Evolutionary conservation across 805 yeast species (phyloP), one percentile per base, ranked within the genome.

Genomic region (Candida krabiensis): DNA sequence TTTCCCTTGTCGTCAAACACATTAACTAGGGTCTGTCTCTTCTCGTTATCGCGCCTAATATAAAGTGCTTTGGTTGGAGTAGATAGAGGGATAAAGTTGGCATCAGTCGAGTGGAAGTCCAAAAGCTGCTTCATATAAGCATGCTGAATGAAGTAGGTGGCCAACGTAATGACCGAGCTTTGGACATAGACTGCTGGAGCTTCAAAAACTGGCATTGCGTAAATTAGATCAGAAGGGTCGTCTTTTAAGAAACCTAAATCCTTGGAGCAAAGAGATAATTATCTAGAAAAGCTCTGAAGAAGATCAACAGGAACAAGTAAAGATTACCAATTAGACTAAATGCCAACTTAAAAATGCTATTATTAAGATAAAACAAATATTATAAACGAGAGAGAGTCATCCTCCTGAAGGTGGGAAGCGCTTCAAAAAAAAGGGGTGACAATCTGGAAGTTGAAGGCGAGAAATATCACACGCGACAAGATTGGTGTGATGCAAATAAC

Each of bases 11-110:
- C 57, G 44, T 69, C 71, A 52, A 72, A 79, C 1, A 79, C 79
- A 46, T 74, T 75, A 31, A 77, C 69, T 13, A 60, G 54, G 15
- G 70, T 65, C 38, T 65, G 66, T 37, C 67, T 65, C 46, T 70
- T 72, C 13, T 60, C 64, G 42, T 76, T 66, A 38, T 75, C 79
- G 26, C 75, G 66, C 41, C 83, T 71, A 19, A 79, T 60, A 52
- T 64, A 71, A 43, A 62, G 65, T 2, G 70, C 67, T n/a, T 53
- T 58, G 12, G 75, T 70, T 24, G 66, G 64, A 13, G 47, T 41
- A 2, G 65, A 52, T 30, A 73, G 58, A 11, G 77, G 76, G 11
- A 62, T 45, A 28, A 71, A 57, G 46, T 58, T 63, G 23, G 75
- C 73, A 33, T 66, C 59, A 3, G 69, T 60, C 9, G 63, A 50